A percentile compares a stretch with the other conserved stretches of the same genome.
These are phyloP conservation scores for Pyracantha coccinea DNA, from an alignment of 331 rosid species.

Conservation along the genomic window DNA sequence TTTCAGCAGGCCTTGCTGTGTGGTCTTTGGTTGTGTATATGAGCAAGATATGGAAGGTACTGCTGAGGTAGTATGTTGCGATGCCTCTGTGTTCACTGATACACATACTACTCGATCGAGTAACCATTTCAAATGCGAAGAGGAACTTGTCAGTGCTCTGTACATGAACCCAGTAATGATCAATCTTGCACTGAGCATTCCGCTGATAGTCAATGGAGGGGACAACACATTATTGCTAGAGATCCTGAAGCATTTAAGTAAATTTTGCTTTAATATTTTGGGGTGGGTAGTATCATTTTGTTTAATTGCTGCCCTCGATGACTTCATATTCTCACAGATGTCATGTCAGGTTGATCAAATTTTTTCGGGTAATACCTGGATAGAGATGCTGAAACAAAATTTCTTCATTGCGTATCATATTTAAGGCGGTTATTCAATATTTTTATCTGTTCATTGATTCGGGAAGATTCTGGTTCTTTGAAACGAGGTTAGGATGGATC, in stretches of 20 bases:
- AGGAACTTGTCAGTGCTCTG: constrained; percentile 1
- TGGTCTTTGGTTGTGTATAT: constrained; percentile 88
- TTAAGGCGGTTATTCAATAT: background rate
- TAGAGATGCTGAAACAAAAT: constrained; percentile 9
- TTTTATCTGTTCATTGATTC: background rate
- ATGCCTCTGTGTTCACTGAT: constrained; percentile 10
- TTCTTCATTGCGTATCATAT: background rate
- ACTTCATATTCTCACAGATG: background rate
- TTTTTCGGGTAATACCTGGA: constrained; percentile 1
- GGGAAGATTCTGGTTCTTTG: constrained; percentile 7
- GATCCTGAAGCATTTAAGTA: background rate
- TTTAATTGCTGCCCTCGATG: background rate
- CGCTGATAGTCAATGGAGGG: constrained; percentile 13
- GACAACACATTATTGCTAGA: background rate
- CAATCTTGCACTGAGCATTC: constrained; percentile 11
- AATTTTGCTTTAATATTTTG: background rate
- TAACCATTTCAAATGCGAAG: background rate
- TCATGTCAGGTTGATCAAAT: background rate
- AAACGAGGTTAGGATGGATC: background rate
- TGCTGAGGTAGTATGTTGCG: constrained; percentile 45
- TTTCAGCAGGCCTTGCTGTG: constrained; percentile 92
- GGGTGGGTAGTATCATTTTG: constrained; percentile 3
- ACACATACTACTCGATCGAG: constrained; percentile 8
- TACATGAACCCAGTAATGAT: constrained; percentile 13
- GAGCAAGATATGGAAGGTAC: constrained; percentile 77